Conservation (phyloP, 2,329 filamentous ascomycete genomes). For the Thelonectria rubi region DNA sequence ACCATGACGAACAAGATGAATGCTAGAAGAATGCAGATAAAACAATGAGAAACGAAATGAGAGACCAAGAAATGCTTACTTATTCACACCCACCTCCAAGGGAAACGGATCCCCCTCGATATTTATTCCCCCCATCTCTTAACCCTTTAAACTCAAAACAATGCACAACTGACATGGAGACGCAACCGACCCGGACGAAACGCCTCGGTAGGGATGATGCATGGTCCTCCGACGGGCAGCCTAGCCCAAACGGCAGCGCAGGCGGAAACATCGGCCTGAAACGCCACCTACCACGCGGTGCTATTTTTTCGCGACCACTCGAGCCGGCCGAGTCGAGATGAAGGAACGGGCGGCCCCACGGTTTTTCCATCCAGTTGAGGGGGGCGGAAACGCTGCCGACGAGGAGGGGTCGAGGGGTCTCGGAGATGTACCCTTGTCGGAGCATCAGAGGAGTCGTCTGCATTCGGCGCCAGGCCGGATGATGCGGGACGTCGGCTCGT, state of each 20-base stretch:
- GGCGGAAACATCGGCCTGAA: conserved; percentile 34
- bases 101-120: conserved; percentile 4
- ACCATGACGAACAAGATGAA: conserved; percentile 32
- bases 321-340: conserved; percentile 28
- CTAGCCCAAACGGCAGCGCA: background rate
- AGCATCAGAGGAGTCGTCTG: background rate
- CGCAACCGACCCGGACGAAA: conserved; percentile 8
- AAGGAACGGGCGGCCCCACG: conserved; percentile 26
- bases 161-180: conserved; percentile 8
- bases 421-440: background rate
- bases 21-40: background rate
- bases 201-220: background rate
- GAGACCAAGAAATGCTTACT: background rate
- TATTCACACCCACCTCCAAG: background rate
- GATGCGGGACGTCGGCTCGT: background rate
- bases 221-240: conserved; percentile 23
- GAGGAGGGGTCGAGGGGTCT: background rate
- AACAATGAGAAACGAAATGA: background rate
- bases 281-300: conserved; percentile 23
- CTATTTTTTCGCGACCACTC: conserved; percentile 21
- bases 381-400: conserved; percentile 1
- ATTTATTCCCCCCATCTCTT: background rate
- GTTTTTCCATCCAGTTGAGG: conserved; percentile 38
- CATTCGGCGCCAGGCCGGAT: background rate
- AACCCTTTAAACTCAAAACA: background rate